These are phyloP conservation scores for Boletus pseudo-olivaceus DNA, from an alignment of 768 basidiomycete genomes.

Conservation along the genomic window DNA sequence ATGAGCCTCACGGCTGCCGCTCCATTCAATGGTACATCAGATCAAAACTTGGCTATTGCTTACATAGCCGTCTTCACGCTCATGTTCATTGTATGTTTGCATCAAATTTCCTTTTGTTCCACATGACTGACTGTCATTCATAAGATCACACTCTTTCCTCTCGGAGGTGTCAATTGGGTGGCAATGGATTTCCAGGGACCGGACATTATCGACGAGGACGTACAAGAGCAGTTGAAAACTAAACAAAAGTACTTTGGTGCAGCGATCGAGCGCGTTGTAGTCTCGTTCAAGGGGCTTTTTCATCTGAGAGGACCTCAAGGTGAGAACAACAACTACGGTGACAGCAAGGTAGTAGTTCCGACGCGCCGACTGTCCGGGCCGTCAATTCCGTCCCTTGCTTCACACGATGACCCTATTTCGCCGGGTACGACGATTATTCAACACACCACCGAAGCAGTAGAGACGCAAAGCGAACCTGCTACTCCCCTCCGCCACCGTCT, in stretches of 20 bases:
- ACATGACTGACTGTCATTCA: not conserved
- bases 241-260: constrained; percentile 31
- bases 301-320: not conserved
- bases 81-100: constrained; percentile 49
- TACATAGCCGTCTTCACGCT: constrained; percentile 63
- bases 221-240: constrained; percentile 41
- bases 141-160: constrained; percentile 62
- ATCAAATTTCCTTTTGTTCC: not conserved
- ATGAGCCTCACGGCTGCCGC: constrained; percentile 57
- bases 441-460: not conserved
- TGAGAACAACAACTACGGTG: not conserved
- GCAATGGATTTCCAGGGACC: constrained; percentile 64
- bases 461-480: not conserved
- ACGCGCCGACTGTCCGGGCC: not conserved
- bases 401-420: not conserved
- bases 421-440: constrained; percentile 3
- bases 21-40: constrained; percentile 58
- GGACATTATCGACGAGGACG: constrained; percentile 55
- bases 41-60: constrained; percentile 61
- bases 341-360: constrained; percentile 4
- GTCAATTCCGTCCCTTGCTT: not conserved
- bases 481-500: constrained; percentile 7
- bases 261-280: constrained; percentile 9
- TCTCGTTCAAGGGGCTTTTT: constrained; percentile 1
- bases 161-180: constrained; percentile 54